Evolutionary conservation across 495 filamentous ascomycete species (phyloP), one percentile per base, ranked within the genome.

Genomic region (Ascodesmis nigricans): DNA sequence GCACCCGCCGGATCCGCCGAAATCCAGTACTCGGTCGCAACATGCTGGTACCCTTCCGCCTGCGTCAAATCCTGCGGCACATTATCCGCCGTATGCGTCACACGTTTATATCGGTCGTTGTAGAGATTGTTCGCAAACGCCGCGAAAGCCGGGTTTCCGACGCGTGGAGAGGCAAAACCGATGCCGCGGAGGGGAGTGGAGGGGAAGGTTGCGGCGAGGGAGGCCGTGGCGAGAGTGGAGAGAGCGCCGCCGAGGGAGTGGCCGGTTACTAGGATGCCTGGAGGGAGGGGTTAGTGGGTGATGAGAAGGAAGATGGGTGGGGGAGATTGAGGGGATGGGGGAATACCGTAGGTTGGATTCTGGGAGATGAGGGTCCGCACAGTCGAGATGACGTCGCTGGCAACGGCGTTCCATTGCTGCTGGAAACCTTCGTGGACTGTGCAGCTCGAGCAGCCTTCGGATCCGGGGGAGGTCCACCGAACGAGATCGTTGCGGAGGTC

Each of bases 231-330:
- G 0, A 82, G 38, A 0, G 61, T 65, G 14, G 65, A 71, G 20
- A 80, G 48, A 2, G 75, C 74, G 27, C 50, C 76, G 13, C 76
- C 76, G 9, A 78, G 62, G 21, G 67, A 72, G 58, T 80, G 75
- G 4, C 76, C 75, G 0, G 70, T 74, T 13, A 68, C 45, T n/a
- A n/a, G n/a, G n/a, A n/a, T n/a, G n/a, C n/a, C n/a, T n/a, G n/a
- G n/a, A n/a, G n/a, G n/a, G n/a, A n/a, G n/a, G n/a, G n/a, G n/a
- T n/a, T n/a, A n/a, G n/a, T n/a, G n/a, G n/a, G n/a, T n/a, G n/a
- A n/a, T n/a, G n/a, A n/a, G n/a, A n/a, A n/a, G n/a, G n/a, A n/a
- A n/a, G n/a, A n/a, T n/a, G n/a, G n/a, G n/a, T n/a, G n/a, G n/a
- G n/a, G n/a, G n/a, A n/a, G n/a, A n/a, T n/a, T n/a, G n/a, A n/a